phyloP scores from a whole-genome alignment of 805 yeast genomes.

The Barnettozyma sucrosica region DNA sequence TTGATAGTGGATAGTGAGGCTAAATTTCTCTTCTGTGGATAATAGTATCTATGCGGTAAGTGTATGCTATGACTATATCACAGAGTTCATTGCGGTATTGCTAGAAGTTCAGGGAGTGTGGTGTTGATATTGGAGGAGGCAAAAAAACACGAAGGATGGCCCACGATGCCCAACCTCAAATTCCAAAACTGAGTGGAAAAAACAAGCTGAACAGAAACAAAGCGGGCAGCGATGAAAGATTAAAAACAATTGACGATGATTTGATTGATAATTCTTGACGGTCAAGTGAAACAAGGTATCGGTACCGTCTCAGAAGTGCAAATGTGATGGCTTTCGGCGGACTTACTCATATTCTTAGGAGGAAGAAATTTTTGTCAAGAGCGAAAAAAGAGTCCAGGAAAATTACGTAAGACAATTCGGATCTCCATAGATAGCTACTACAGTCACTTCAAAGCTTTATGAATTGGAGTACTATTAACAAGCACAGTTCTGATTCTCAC shows the following conservation, averaged over 20 bases:
- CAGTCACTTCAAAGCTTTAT: too few species aligned
- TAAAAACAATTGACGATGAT: background rate
- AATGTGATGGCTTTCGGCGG: background rate
- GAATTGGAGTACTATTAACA: constrained; percentile 9
- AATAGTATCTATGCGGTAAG: background rate
- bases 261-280: too few species aligned
- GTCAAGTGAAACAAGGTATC: background rate
- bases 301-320: background rate
- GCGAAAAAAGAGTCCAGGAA: background rate
- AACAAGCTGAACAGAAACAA: background rate
- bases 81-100: constrained; percentile 1
- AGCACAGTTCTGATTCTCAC: constrained; percentile 39
- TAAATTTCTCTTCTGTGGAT: background rate
- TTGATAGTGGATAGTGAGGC: background rate
- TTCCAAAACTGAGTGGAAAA: background rate
- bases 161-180: background rate
- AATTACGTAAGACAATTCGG: background rate
- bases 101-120: background rate
- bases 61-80: constrained; percentile 4
- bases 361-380: background rate
- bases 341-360: background rate
- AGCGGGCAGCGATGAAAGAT: background rate
- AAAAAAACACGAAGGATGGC: background rate
- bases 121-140: too few species aligned
- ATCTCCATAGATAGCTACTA: background rate